A percentile compares a stretch with the other conserved stretches of the same genome.
These are phyloP conservation scores for Farysia itapuensis DNA, from an alignment of 1,284 basidiomycete genomes.

Conservation along the genomic window DNA sequence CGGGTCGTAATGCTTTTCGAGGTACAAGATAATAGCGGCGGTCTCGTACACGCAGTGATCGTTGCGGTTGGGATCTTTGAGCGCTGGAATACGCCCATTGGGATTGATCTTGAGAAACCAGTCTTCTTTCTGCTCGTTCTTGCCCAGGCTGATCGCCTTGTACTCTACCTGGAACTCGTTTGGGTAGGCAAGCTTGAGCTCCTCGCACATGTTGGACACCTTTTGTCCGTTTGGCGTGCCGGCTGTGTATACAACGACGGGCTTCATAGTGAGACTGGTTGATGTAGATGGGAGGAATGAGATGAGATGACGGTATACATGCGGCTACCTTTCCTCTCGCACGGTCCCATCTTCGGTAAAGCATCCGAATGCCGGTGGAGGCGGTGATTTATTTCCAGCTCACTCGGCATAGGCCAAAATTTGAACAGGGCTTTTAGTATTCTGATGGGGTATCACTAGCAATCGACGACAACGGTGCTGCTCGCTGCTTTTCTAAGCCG, in stretches of 20 bases:
- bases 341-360: too few relatives aligned
- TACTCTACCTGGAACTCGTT: constrained; percentile 33
- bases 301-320: too few relatives aligned
- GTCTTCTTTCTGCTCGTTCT: constrained; percentile 46
- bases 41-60: constrained; percentile 41
- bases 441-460: too few relatives aligned
- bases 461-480: constrained; percentile 31
- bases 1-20: constrained; percentile 46
- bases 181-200: constrained; percentile 38
- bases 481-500: constrained; percentile 87
- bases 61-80: constrained; percentile 32
- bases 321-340: too few relatives aligned
- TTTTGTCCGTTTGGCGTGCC: constrained; percentile 39
- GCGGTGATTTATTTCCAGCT: too few relatives aligned
- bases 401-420: too few relatives aligned
- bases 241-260: constrained; percentile 41
- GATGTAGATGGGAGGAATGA: too few relatives aligned
- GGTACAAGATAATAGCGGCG: constrained; percentile 44
- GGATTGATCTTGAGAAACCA: constrained; percentile 52
- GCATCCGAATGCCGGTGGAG: too few relatives aligned
- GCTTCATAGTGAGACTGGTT: constrained; percentile 36
- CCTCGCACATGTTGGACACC: constrained; percentile 39
- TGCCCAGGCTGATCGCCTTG: constrained; percentile 9
- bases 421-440: too few relatives aligned
- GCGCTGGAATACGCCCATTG: constrained; percentile 51